These are phyloP conservation scores for Aspergillus terreus DNA, from an alignment of 2,329 filamentous ascomycete species.

Conservation along the genomic window DNA sequence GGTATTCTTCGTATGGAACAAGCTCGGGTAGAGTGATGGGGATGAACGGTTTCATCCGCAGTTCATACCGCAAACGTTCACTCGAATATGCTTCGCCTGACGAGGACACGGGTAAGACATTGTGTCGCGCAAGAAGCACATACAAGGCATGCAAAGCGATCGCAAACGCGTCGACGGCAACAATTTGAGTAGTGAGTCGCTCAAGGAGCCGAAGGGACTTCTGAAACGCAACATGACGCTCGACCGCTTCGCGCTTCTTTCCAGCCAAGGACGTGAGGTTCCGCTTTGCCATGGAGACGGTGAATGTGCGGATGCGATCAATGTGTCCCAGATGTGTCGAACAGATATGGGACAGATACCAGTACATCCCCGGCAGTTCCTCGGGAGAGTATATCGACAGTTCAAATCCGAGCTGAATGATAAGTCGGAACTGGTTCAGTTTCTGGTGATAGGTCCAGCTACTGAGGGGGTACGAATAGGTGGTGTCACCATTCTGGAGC, in stretches of 20 bases:
- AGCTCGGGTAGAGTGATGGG: constrained; percentile 64
- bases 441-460: constrained; percentile 92
- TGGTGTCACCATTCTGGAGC: constrained; percentile 51
- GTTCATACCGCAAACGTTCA: constrained; percentile 67
- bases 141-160: constrained; percentile 59
- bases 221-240: constrained; percentile 34
- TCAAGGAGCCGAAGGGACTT: constrained; percentile 52
- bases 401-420: constrained; percentile 90
- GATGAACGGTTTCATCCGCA: constrained; percentile 83
- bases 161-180: constrained; percentile 56
- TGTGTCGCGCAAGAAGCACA: constrained; percentile 59
- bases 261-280: constrained; percentile 15
- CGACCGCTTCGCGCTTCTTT: constrained; percentile 13
- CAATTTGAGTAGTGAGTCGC: constrained; percentile 61
- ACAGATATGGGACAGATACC: constrained; percentile 74
- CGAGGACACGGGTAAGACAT: constrained; percentile 48
- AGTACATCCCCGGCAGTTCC: constrained; percentile 86
- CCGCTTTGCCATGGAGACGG: constrained; percentile 36
- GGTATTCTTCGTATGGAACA: constrained; percentile 62
- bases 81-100: constrained; percentile 59
- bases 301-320: constrained; percentile 68
- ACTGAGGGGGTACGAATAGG: constrained; percentile 69
- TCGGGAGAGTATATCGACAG: constrained; percentile 83
- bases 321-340: constrained; percentile 65
- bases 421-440: constrained; percentile 79